Evolutionary conservation across 495 filamentous ascomycete species (phyloP), one percentile per base, ranked within the genome.

Genomic region (Aspergillus nanangensis): DNA sequence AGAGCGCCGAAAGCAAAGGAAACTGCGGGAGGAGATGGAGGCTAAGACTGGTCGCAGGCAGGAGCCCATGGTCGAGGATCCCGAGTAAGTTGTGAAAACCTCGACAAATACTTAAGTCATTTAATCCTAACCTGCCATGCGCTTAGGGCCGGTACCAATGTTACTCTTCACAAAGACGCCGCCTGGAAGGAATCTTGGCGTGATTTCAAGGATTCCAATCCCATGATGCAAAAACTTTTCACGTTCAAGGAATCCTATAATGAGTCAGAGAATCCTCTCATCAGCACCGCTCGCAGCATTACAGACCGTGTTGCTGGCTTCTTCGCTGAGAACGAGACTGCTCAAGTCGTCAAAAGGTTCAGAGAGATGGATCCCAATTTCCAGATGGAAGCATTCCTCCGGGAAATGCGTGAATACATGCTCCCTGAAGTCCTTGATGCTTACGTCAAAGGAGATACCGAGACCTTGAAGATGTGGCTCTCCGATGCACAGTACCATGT

Each of bases 241-340:
- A 76, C 76, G 48, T 70, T 93, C 52, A 89, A 91, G 65, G 79
- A 78, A 33, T 81, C 80, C 41, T 96, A 96, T 74, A 83, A 93
- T 46, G 93, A 98, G 67, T 96, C 91, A 21, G 91, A 97, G 61
- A 96, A 98, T 65, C 94, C 93, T 1, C 73, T 98, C 15, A 90
- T 98, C 60, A 85, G 82, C 35, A 95, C 90, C 5, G 93, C 92
- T 2, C 86, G 93, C 54, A 90, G 86, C 66, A 94, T 98, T 50
- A 88, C 90, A 9, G 93, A 98, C 65, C 80, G 87, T 33, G 78
- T 98, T 22, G 89, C 87, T 38, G 90, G 94, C 20, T 97, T 96
- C 68, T 98, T 98, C 52, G 93, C 93, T 27, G 93, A 97, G 63
- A 98, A 96, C 64, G 93, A 98, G 67, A 96, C 93, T 9, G 93